phyloP scores from a whole-genome alignment of 257 asterid genomes.

The Nicotiana obtusifolia region DNA sequence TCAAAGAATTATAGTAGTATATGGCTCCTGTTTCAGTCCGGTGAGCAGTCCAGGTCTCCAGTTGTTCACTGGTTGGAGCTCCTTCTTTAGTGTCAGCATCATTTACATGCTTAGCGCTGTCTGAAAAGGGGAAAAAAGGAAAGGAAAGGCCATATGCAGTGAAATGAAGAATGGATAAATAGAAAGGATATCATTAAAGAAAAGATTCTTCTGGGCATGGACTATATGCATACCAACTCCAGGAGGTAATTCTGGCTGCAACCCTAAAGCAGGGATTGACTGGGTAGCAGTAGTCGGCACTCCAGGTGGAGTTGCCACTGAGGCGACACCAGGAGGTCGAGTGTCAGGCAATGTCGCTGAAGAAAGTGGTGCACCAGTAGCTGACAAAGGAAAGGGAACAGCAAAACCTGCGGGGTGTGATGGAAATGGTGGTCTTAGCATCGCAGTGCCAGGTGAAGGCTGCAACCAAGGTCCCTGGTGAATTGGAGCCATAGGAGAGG shows the following conservation, averaged over 20 bases:
- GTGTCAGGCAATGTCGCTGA: conserved; percentile 52
- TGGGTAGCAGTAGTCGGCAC: conserved; percentile 38
- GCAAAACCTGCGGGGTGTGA: conserved; percentile 53
- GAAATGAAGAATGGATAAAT: not conserved
- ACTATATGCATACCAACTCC: conserved; percentile 51
- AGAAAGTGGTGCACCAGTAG: conserved; percentile 36
- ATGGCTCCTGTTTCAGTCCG: conserved; percentile 75
- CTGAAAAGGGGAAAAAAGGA: conserved; percentile 23
- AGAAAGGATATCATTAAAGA: not conserved
- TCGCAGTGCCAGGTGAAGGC: conserved; percentile 54
- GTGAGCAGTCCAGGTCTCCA: conserved; percentile 88
- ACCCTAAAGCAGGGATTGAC: conserved; percentile 28
- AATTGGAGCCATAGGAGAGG: conserved; percentile 49
- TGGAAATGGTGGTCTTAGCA: conserved; percentile 67
- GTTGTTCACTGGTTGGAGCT: conserved; percentile 36
- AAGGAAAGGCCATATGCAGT: not conserved
- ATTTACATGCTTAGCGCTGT: conserved; percentile 28
- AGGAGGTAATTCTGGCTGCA: conserved; percentile 56
- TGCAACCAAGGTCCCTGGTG: conserved; percentile 81
- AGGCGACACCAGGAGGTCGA: conserved; percentile 81
- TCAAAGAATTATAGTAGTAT: conserved; percentile 82
- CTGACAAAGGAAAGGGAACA: conserved; percentile 50
- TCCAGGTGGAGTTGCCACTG: conserved; percentile 42
- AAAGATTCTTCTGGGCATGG: conserved; percentile 12
- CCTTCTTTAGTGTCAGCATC: conserved; percentile 38